Base-by-base conservation (phyloP, 2,329 filamentous ascomycete genomes). In the Ophiostoma triangulosporum region DNA sequence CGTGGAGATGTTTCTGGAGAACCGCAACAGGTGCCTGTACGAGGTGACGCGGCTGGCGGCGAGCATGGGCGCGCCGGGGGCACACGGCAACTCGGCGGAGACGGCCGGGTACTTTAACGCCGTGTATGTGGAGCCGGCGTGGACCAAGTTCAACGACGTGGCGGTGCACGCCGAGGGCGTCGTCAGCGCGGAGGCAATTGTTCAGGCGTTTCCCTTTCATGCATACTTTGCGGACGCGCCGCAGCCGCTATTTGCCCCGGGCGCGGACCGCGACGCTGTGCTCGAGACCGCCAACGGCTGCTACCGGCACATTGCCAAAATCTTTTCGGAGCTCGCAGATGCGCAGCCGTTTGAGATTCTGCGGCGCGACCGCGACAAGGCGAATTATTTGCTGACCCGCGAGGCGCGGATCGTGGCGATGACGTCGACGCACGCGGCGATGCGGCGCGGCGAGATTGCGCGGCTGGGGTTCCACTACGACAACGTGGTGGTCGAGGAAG, bases 351-450 rank as follows among this genome's bases (percentile, higher is more conserved):
- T 98, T 63, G 93, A 98, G 69, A 90, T 98, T 50, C 71, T 98
- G 54, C 82, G 89, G 51, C 84, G 85, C 53, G 86, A 90, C 58
- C 83, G 86, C 33, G 93, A 98, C 65, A 96, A 94, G 70, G 86
- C 90, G 51, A 97, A 97, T 66, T 98, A 98, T 64, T 80, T 98
- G 6, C 78, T 98, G 32, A 85, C 89, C 6, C 96, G 89, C 62
- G 91, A 97, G 68, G 94, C 94, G n/a, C 84, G 93, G 33, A 93
- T 98, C 58, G 84, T 98, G 59, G 94, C 93, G 55, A 98, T 98
- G 94, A 98, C 93, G 17, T 94, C 90, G 4, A 98, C 94, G 0
- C 93, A 98, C 67, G 94, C 93, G 4, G 93, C 93, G 1, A 98
- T 98, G 77, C 82, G 89, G 57, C 77, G 91, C 58, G 82, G 88